Evolutionary conservation across 257 asterid species (phyloP).

Genomic region (Plantago ovata): DNA sequence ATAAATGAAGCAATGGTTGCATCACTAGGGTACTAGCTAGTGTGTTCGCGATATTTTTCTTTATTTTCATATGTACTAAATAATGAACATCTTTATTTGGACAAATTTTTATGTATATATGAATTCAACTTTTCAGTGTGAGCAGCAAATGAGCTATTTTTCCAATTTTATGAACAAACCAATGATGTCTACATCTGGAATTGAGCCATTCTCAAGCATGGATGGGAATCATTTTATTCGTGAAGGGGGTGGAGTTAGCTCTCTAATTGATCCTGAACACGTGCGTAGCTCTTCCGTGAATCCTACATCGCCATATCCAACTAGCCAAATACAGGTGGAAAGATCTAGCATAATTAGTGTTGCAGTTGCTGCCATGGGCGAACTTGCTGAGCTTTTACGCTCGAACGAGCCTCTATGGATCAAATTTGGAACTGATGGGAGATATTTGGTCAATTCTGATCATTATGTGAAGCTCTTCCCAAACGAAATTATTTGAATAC

Average conservation of each 20-base stretch:
- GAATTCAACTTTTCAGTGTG: constrained; percentile 23
- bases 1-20: not conserved
- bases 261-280: constrained; percentile 21
- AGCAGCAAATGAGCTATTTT: not conserved
- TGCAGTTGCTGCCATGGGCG: constrained; percentile 43
- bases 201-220: constrained; percentile 17
- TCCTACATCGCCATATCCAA: constrained; percentile 6
- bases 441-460: constrained; percentile 37
- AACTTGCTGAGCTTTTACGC: constrained; percentile 48
- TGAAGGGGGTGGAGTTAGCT: constrained; percentile 22
- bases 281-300: constrained; percentile 20
- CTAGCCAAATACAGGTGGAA: constrained; percentile 29
- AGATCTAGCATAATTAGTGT: constrained; percentile 34
- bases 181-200: constrained; percentile 13
- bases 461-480: constrained; percentile 53
- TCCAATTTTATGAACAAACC: constrained; percentile 31
- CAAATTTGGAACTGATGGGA: constrained; percentile 36
- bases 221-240: constrained; percentile 13
- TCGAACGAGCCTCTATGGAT: constrained; percentile 61
- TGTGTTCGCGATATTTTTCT: not conserved
- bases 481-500: constrained; percentile 26
- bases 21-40: too few relatives aligned
- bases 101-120: not conserved
- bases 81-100: not conserved
- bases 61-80: too few relatives aligned